Evolutionary conservation across 768 basidiomycete species (phyloP).

Genomic region (Leccinum uliginosum): DNA sequence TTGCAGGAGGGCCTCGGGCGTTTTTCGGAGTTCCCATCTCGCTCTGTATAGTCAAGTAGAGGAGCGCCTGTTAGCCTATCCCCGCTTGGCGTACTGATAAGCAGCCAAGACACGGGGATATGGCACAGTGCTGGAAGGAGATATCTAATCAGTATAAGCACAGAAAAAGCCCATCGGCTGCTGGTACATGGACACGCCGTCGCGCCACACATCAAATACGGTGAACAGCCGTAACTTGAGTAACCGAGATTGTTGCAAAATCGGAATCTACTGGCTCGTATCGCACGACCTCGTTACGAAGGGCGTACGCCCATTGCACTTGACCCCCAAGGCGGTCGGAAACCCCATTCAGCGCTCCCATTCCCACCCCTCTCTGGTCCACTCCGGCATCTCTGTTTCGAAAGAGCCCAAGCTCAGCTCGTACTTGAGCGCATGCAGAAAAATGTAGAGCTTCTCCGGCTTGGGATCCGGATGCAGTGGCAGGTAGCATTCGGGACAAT

Average conservation of each 20-base stretch:
- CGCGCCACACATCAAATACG: not conserved
- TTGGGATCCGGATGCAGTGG: slow-evolving; percentile 91
- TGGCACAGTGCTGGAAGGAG: not conserved
- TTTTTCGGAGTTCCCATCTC: not conserved
- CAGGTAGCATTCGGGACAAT: slow-evolving; percentile 89
- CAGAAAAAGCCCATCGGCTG: not conserved
- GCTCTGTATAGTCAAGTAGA: not conserved
- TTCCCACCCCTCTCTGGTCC: slow-evolving; percentile 73
- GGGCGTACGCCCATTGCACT: not conserved
- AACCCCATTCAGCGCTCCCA: slow-evolving; percentile 43
- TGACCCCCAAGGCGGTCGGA: not conserved
- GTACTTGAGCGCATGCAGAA: slow-evolving; percentile 87
- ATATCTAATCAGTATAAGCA: not conserved
- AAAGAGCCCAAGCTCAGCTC: slow-evolving; percentile 79
- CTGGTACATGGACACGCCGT: not conserved
- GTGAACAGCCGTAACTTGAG: not conserved
- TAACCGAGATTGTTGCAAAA: not conserved
- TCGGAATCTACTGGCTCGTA: not conserved
- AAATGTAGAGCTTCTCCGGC: slow-evolving; percentile 91
- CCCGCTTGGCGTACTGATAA: not conserved
- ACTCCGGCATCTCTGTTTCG: slow-evolving; percentile 83
- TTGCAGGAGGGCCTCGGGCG: too few species aligned
- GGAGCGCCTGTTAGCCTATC: not conserved
- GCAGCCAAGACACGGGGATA: not conserved
- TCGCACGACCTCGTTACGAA: not conserved